Percentiles rank a stretch among this genome's conserved stretches.
Conservation (phyloP, 768 basidiomycete genomes). For the Gyrodon lividus region DNA sequence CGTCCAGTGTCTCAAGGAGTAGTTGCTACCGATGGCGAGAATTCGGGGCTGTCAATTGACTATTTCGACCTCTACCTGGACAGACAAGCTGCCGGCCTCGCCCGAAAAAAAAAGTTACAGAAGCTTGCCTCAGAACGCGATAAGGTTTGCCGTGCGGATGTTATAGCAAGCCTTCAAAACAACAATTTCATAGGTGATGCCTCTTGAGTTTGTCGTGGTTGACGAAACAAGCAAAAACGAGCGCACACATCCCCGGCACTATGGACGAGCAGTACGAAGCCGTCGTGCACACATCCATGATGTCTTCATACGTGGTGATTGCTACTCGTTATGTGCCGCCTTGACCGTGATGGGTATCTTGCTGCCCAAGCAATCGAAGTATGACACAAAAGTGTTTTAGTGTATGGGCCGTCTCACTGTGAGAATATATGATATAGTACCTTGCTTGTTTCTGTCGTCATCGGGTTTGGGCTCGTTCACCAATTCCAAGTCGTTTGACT, state of each 20-base stretch:
- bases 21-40: constrained; percentile 29
- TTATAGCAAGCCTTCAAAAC: no score
- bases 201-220: constrained; percentile 2
- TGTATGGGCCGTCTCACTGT: no score
- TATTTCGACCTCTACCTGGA: no score
- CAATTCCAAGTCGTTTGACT: no score
- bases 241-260: constrained; percentile 17
- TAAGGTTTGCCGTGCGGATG: neutral
- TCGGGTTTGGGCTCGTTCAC: no score
- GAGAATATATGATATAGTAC: no score
- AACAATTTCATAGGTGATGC: neutral
- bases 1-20: constrained; percentile 21
- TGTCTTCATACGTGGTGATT: constrained; percentile 27
- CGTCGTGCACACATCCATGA: constrained; percentile 16
- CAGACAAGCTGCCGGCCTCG: constrained; percentile 7
- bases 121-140: constrained; percentile 3
- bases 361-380: constrained; percentile 22
- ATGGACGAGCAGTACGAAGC: constrained; percentile 27
- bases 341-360: constrained; percentile 20
- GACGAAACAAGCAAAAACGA: constrained; percentile 24
- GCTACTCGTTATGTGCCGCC: constrained; percentile 36
- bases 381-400: constrained; percentile 33
- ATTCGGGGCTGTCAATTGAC: constrained; percentile 11
- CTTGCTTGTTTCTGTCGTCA: no score
- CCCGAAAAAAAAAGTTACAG: neutral